Base-by-base conservation (phyloP, 768 basidiomycete genomes). In the Gymnopilus junonius region DNA sequence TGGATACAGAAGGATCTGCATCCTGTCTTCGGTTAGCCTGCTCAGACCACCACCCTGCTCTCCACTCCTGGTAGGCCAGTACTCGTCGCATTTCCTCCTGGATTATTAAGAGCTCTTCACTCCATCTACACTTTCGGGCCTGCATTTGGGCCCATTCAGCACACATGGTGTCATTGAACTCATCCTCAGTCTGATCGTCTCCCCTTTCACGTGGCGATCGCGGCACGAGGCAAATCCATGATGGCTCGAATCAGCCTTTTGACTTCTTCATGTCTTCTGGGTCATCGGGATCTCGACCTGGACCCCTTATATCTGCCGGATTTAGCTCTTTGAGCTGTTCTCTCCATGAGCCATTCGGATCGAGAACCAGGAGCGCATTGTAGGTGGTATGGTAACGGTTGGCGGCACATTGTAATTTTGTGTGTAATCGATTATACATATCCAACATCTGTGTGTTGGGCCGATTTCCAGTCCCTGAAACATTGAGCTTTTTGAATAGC, bases 171-270 rank as follows among this genome's bases (percentile, higher is more conserved):
- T 67, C 63, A 35, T 64, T 25, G 32, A 67, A 60, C n/a, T 65
- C 61, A 1, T 55, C 63, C 29, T 67, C 64, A 0, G 58, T 56
- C 3, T 56, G 27, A 12, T 21, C 10, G 0, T 27, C 17, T 6
- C 21, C 39, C 20, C 17, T n/a, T n/a, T n/a, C n/a, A n/a, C 7
- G 23, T 4, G 7, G 43, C 21, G 21, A 23, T 1, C 35, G 53
- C 5, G 45, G 63, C 1, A 67, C 59, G 0, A 64, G 14, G 71
- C 74, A 74, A 3, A 75, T 75, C 74, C 73, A 75, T 0, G 68
- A 73, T 3, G 53, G 57, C 23, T 58, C 64, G 25, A 43, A 60
- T 0, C 55, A 43, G 2, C 60, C 58, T 15, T 61, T 64, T 2
- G 57, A 23, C n/a, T n/a, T n/a, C n/a, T n/a, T n/a, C 27, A 21